These are phyloP conservation scores for Akanthomyces muscarius DNA, from an alignment of 2,329 filamentous ascomycete genomes.

Conservation along the genomic window DNA sequence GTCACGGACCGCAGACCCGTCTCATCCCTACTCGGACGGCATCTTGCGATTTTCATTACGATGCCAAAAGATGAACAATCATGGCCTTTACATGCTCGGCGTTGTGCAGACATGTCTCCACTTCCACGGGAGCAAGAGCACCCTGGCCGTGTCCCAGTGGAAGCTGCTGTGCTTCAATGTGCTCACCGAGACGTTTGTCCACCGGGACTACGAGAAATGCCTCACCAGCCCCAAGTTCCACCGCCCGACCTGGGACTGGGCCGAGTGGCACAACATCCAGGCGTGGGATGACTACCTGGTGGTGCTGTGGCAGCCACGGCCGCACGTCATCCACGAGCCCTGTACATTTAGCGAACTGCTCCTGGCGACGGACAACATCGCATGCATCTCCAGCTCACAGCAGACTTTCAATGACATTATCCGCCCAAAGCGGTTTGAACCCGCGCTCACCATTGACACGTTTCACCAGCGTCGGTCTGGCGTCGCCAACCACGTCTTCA, in stretches of 20 bases:
- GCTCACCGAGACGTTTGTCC: constrained; percentile 10
- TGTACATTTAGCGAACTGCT: constrained; percentile 15
- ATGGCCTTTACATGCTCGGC: constrained; percentile 14
- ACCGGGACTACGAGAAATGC: constrained; percentile 8
- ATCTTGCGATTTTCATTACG: constrained; percentile 15
- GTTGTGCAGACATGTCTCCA: constrained; percentile 8
- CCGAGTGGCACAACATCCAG: constrained; percentile 16
- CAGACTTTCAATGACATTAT: background rate
- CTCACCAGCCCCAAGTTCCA: constrained; percentile 14
- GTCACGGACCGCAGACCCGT: background rate
- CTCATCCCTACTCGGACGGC: constrained; percentile 1
- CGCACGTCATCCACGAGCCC: constrained; percentile 18
- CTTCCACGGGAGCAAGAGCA: constrained; percentile 5
- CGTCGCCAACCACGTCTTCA: constrained; percentile 13
- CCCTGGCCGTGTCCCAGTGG: constrained; percentile 5
- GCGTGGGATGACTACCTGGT: constrained; percentile 18
- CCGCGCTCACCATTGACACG: constrained; percentile 13
- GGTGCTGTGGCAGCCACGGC: constrained; percentile 16
- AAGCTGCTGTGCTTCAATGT: constrained; percentile 15
- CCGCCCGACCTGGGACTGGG: constrained; percentile 16
- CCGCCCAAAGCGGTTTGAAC: constrained; percentile 5
- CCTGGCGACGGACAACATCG: constrained; percentile 10
- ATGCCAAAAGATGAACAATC: constrained; percentile 15
- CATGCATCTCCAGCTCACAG: constrained; percentile 3
- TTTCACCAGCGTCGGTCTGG: constrained; percentile 9